Evolutionary conservation across 306 rosid genomes (phyloP).

Genomic region (Corylus americana): DNA sequence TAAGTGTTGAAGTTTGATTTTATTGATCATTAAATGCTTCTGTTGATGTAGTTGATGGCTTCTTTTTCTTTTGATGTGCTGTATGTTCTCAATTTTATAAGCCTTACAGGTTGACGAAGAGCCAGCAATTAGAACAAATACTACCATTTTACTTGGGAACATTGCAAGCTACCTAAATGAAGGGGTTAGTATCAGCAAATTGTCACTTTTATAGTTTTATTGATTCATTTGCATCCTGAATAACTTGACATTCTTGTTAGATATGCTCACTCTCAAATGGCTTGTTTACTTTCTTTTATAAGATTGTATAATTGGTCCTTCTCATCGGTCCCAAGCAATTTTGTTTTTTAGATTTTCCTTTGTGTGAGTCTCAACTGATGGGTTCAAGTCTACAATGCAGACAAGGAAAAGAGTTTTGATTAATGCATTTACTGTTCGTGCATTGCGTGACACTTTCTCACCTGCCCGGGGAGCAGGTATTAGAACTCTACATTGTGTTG

Average conservation of each 20-base stretch:
- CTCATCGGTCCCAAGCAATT: background rate
- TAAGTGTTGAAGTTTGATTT: constrained; percentile 9
- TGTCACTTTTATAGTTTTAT: constrained; percentile 2
- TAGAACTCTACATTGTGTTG: constrained; percentile 18
- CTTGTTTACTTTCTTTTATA: constrained; percentile 20
- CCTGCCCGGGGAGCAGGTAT: constrained; percentile 99
- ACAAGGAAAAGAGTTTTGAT: constrained; percentile 97
- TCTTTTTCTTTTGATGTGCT: constrained; percentile 1
- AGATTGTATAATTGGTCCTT: constrained; percentile 19
- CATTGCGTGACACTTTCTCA: constrained; percentile 92
- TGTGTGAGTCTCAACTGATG: constrained; percentile 32
- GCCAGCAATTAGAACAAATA: constrained; percentile 93
- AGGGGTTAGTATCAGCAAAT: constrained; percentile 67
- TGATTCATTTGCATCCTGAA: background rate
- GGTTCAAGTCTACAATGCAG: constrained; percentile 48
- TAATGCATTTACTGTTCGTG: constrained; percentile 98
- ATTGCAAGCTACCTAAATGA: constrained; percentile 88
- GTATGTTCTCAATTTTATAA: constrained; percentile 20
- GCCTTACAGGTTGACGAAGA: constrained; percentile 93
- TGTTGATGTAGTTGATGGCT: constrained; percentile 7
- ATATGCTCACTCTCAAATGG: constrained; percentile 20
- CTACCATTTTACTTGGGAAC: constrained; percentile 93
- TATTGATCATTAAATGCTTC: background rate
- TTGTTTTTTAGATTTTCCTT: background rate
- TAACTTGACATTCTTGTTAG: constrained; percentile 7